Conservation (phyloP, 2,329 filamentous ascomycete genomes). For the Hypoxylon sp. region DNA sequence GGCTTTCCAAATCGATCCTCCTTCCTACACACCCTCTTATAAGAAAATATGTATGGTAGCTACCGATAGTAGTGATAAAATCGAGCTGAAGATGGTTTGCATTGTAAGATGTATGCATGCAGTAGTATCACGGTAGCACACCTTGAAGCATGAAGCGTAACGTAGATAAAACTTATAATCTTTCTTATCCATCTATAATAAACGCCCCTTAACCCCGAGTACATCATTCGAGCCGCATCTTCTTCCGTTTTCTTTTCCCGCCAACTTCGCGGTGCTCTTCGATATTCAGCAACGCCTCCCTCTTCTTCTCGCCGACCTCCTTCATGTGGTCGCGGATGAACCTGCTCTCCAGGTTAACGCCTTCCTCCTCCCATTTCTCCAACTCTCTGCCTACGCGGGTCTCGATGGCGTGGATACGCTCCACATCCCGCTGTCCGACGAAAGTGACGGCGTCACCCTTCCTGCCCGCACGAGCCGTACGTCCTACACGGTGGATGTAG, state of each 20-base stretch:
- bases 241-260: constrained; percentile 81
- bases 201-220: too few relatives aligned
- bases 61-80: neutral
- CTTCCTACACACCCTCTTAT: neutral
- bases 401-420: constrained; percentile 92
- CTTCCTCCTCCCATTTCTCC: constrained; percentile 88
- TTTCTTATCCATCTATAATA: constrained; percentile 5
- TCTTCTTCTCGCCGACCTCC: constrained; percentile 94
- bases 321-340: constrained; percentile 90
- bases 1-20: neutral
- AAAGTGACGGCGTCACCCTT: constrained; percentile 87
- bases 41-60: neutral
- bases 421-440: constrained; percentile 92
- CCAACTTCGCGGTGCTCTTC: constrained; percentile 93
- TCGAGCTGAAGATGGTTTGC: neutral
- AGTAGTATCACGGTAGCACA: neutral
- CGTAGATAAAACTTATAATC: neutral
- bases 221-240: constrained; percentile 59
- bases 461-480: constrained; percentile 92
- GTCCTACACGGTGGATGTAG: constrained; percentile 96
- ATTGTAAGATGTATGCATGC: neutral
- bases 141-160: neutral
- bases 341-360: constrained; percentile 92
- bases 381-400: constrained; percentile 83
- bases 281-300: constrained; percentile 90